Evolutionary conservation across 768 basidiomycete species (phyloP).

Genomic region (Amanita muscaria): DNA sequence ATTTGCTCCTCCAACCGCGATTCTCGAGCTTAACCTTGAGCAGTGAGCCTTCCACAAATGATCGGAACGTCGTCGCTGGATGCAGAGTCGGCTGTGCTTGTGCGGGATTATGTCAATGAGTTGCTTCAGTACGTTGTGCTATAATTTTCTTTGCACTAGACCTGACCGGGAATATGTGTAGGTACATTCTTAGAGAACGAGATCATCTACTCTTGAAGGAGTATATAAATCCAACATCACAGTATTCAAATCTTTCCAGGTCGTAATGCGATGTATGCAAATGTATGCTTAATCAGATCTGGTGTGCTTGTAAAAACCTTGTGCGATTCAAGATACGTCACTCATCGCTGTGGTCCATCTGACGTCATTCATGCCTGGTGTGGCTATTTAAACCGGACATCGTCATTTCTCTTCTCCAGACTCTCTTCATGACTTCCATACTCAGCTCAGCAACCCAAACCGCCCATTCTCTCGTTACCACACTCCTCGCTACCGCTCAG

Average conservation of each 20-base stretch:
- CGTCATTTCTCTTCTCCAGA: not conserved
- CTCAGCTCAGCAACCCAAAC: conserved; percentile 38
- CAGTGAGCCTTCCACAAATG: conserved; percentile 90
- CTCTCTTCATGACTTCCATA: conserved; percentile 36
- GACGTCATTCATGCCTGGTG: conserved; percentile 3
- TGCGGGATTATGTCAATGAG: conserved; percentile 87
- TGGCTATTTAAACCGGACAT: not conserved
- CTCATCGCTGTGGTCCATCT: not conserved
- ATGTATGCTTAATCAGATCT: conserved; percentile 3
- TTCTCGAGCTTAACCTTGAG: conserved; percentile 5
- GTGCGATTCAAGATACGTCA: too few species aligned
- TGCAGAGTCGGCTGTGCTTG: conserved; percentile 68
- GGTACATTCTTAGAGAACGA: conserved; percentile 74
- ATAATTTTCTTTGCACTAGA: not conserved
- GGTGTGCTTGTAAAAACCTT: not conserved
- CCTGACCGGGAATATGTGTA: too few species aligned
- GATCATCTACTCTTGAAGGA: conserved; percentile 65
- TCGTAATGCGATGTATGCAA: conserved; percentile 34
- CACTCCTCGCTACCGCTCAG: conserved; percentile 38
- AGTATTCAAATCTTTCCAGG: conserved; percentile 78
- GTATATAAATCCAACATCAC: conserved; percentile 67
- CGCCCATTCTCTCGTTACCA: conserved; percentile 46
- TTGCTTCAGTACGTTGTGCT: conserved; percentile 53
- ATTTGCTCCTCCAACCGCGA: not conserved
- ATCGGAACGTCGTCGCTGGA: conserved; percentile 88